A percentile compares a stretch with the other conserved stretches of the same genome.
Conservation (phyloP, 2,329 filamentous ascomycete genomes). For the Proliferodiscus dingleyae region DNA sequence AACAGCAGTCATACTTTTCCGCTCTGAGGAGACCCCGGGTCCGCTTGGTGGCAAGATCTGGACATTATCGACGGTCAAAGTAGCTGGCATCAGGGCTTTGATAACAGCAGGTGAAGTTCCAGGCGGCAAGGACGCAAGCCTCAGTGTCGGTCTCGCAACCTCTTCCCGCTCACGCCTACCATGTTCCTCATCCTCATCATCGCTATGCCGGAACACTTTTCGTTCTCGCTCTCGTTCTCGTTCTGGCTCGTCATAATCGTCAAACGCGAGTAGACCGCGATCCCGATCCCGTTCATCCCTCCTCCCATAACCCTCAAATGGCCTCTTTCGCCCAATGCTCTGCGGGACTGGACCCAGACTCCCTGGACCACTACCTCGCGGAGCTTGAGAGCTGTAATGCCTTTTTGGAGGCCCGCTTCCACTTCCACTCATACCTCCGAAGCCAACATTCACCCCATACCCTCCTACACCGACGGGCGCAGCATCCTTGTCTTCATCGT, state of each 20-base stretch:
- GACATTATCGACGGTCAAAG: conserved; percentile 65
- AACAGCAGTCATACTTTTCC: conserved; percentile 71
- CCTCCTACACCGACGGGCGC: conserved; percentile 21
- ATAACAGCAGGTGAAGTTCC: conserved; percentile 55
- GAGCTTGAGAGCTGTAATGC: conserved; percentile 50
- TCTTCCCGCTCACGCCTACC: conserved; percentile 36
- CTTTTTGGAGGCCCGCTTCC: conserved; percentile 44
- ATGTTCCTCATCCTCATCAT: conserved; percentile 38
- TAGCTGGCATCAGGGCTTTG: conserved; percentile 54
- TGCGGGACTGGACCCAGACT: conserved; percentile 51
- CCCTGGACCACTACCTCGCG: conserved; percentile 50
- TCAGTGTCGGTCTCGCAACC: conserved; percentile 57
- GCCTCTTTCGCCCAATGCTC: conserved; percentile 50
- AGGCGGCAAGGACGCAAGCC: conserved; percentile 56
- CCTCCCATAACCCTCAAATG: conserved; percentile 39
- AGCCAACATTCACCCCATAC: too few species aligned
- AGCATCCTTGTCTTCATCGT: conserved; percentile 50
- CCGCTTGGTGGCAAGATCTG: conserved; percentile 58
- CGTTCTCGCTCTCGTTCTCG: conserved; percentile 17
- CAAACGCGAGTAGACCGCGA: conserved; percentile 29
- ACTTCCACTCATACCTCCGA: conserved; percentile 12
- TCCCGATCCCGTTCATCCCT: too few species aligned
- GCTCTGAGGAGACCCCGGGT: conserved; percentile 49
- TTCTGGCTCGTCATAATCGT: conserved; percentile 28
- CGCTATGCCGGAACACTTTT: conserved; percentile 29